Conservation (phyloP, 352 stramenopile species). For the Phytophthora uliginosa region DNA sequence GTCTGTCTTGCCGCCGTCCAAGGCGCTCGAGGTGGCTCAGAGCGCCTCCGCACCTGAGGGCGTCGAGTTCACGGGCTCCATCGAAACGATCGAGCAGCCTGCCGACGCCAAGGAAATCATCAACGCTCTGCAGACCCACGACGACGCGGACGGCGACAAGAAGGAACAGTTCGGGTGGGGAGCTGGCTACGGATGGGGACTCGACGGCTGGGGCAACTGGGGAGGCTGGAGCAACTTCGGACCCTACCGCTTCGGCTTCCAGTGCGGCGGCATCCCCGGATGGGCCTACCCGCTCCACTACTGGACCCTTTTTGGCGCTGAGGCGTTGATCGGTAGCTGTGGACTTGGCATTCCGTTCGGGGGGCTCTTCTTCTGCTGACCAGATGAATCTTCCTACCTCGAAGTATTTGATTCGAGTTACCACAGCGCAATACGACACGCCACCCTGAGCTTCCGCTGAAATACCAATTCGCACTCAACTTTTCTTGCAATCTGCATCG, state of each 20-base stretch:
- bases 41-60: slow-evolving; percentile 8
- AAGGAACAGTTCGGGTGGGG: slow-evolving; percentile 3
- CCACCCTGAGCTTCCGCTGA: neutral
- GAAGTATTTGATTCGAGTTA: too few species aligned
- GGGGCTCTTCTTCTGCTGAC: slow-evolving; percentile 34
- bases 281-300: slow-evolving; percentile 48
- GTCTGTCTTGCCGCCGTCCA: slow-evolving; percentile 13
- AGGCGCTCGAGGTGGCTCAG: slow-evolving; percentile 21
- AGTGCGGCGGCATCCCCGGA: slow-evolving; percentile 22
- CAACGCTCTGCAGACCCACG: slow-evolving; percentile 9
- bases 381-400: neutral
- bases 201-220: too few species aligned
- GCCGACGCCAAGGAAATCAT: slow-evolving; percentile 9
- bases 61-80: slow-evolving; percentile 22
- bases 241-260: slow-evolving; percentile 82
- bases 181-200: too few species aligned
- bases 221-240: too few species aligned
- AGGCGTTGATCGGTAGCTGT: slow-evolving; percentile 21
- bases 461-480: too few species aligned
- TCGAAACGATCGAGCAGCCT: slow-evolving; percentile 23
- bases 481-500: too few species aligned
- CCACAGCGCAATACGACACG: neutral
- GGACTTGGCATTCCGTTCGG: slow-evolving; percentile 19
- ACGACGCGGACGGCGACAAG: neutral
- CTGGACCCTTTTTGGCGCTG: slow-evolving; percentile 38